Evolutionary conservation across 495 filamentous ascomycete genomes (phyloP).

Genomic region (Neurospora sp.): DNA sequence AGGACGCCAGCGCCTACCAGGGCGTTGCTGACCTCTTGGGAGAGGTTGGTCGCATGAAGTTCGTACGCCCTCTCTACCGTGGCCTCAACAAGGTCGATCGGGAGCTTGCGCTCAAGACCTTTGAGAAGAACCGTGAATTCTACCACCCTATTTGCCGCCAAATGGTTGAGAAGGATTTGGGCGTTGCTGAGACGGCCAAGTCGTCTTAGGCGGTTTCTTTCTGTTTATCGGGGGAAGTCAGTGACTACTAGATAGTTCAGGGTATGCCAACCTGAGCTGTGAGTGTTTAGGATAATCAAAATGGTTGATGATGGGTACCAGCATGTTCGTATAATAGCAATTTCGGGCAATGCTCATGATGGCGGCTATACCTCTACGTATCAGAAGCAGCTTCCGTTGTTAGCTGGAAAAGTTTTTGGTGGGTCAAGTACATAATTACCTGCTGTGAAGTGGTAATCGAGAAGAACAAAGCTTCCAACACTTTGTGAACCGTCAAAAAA

Average conservation of each 20-base stretch:
- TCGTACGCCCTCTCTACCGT: slow-evolving; percentile 75
- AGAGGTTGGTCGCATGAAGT: slow-evolving; percentile 90
- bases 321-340: background rate
- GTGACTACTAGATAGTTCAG: background rate
- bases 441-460: background rate
- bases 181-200: slow-evolving; percentile 13
- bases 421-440: background rate
- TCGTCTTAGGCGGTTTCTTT: background rate
- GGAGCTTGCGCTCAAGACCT: slow-evolving; percentile 66
- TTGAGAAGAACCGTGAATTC: slow-evolving; percentile 77
- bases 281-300: background rate
- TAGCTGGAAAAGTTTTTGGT: background rate
- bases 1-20: slow-evolving; percentile 52
- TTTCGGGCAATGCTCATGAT: background rate
- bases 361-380: background rate
- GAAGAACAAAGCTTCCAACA: background rate
- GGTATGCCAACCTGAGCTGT: background rate
- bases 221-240: background rate
- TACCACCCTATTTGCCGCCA: slow-evolving; percentile 90
- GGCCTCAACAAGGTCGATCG: slow-evolving; percentile 62
- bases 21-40: slow-evolving; percentile 66
- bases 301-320: background rate
- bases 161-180: slow-evolving; percentile 76
- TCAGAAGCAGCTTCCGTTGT: background rate
- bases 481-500: background rate